Conservation (phyloP, 129 eudicot genomes). For the Helichrysum umbraculigerum region DNA sequence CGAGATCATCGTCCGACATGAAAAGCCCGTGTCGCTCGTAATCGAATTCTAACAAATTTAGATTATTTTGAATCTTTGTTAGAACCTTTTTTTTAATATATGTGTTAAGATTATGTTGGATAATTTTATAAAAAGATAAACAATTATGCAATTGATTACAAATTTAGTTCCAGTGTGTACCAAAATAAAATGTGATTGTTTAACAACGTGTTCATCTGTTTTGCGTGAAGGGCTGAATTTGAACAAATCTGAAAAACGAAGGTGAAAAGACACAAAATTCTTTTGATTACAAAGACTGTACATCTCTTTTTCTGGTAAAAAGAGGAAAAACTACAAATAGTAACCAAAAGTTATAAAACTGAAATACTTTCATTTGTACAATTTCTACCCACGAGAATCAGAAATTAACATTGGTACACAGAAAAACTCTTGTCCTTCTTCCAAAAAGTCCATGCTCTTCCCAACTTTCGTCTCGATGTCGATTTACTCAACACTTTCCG, state of each 20-base stretch:
- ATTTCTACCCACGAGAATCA: slow-evolving; percentile 5
- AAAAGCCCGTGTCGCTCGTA: slow-evolving; percentile 4
- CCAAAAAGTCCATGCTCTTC: slow-evolving; percentile 71
- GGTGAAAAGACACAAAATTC: slow-evolving; percentile 26
- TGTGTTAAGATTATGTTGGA: background rate
- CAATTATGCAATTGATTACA: background rate
- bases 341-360: background rate
- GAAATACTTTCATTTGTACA: slow-evolving; percentile 42
- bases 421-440: slow-evolving; percentile 83
- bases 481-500: slow-evolving; percentile 57
- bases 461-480: slow-evolving; percentile 59
- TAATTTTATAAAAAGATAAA: too few species aligned
- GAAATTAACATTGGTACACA: slow-evolving; percentile 56
- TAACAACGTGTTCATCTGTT: too few species aligned
- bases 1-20: slow-evolving; percentile 11
- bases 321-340: slow-evolving; percentile 18
- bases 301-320: slow-evolving; percentile 31
- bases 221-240: background rate
- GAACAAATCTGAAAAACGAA: background rate
- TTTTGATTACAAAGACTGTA: slow-evolving; percentile 38
- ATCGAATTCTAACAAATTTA: background rate
- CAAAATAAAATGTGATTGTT: too few species aligned
- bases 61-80: background rate
- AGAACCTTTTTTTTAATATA: background rate
- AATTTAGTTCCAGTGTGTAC: background rate